A percentile compares a stretch with the other conserved stretches of the same genome.
These are phyloP conservation scores for Zalerion maritima DNA, from an alignment of 495 filamentous ascomycete genomes.

Conservation along the genomic window DNA sequence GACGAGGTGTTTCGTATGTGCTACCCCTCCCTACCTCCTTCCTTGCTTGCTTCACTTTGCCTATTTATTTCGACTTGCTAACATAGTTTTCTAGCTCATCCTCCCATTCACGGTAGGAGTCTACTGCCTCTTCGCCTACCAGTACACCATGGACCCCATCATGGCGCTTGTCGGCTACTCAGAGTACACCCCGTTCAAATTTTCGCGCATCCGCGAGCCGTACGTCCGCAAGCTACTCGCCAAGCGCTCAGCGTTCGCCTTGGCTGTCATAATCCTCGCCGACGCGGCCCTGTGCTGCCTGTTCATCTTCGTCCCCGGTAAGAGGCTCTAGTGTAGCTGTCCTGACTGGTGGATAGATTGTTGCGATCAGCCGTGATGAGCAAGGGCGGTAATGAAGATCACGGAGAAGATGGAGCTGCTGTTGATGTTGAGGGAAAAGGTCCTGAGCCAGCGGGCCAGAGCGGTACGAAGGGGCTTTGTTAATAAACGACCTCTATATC, in stretches of 20 bases:
- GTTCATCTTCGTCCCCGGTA: constrained; percentile 89
- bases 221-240: constrained; percentile 73
- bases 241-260: constrained; percentile 64
- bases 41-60: background rate
- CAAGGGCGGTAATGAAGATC: too few species aligned
- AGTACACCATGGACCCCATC: constrained; percentile 86
- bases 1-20: constrained; percentile 70
- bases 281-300: constrained; percentile 63
- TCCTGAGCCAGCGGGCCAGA: too few species aligned
- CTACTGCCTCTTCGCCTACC: constrained; percentile 77
- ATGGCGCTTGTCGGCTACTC: constrained; percentile 79
- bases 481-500: too few species aligned
- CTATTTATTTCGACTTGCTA: constrained; percentile 6
- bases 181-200: constrained; percentile 90
- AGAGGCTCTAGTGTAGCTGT: too few species aligned
- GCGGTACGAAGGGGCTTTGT: too few species aligned
- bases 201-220: constrained; percentile 70
- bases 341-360: too few species aligned
- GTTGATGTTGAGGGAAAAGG: too few species aligned
- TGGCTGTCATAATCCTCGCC: constrained; percentile 55
- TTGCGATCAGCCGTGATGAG: too few species aligned
- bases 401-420: too few species aligned
- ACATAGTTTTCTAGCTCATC: constrained; percentile 48
- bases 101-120: constrained; percentile 85
- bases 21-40: constrained; percentile 1